Percentiles rank a stretch among this genome's conserved stretches.
Conservation (phyloP, 148 eudicot genomes). For the Chenopodium suecicum region DNA sequence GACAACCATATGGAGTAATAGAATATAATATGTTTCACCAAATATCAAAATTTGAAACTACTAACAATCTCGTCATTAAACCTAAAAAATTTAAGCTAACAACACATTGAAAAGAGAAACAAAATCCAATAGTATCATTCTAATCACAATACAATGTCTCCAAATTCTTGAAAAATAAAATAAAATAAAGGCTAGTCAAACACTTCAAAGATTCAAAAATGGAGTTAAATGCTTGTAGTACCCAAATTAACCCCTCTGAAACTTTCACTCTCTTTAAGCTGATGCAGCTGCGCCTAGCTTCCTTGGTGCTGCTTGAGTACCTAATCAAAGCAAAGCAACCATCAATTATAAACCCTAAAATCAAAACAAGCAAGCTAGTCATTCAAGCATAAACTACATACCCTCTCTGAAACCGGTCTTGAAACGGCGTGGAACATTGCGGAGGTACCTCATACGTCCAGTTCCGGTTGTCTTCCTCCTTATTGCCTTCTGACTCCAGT, state of each 20-base stretch:
- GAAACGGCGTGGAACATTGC: constrained; percentile 85
- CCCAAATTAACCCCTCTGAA: constrained; percentile 10
- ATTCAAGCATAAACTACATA: background rate
- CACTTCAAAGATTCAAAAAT: constrained; percentile 10
- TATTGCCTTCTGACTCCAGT: constrained; percentile 95
- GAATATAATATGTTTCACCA: background rate
- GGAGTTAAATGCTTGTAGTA: background rate
- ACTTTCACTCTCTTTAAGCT: constrained; percentile 26
- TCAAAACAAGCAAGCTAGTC: background rate
- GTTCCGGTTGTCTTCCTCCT: constrained; percentile 97
- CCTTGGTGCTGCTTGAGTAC: constrained; percentile 89
- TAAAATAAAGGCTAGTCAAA: background rate
- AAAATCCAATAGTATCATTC: constrained; percentile 4
- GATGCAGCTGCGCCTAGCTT: constrained; percentile 62
- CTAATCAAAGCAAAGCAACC: constrained; percentile 27
- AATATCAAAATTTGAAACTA: constrained; percentile 2
- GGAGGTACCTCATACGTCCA: constrained; percentile 92
- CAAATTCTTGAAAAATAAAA: background rate
- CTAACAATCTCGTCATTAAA: constrained; percentile 14
- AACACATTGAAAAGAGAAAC: background rate
- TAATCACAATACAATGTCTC: constrained; percentile 14
- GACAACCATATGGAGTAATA: no score
- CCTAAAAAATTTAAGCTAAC: background rate
- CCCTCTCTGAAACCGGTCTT: constrained; percentile 93
- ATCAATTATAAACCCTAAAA: background rate